Conservation (phyloP, 805 yeast genomes). For the Lachancea thermotolerans region DNA sequence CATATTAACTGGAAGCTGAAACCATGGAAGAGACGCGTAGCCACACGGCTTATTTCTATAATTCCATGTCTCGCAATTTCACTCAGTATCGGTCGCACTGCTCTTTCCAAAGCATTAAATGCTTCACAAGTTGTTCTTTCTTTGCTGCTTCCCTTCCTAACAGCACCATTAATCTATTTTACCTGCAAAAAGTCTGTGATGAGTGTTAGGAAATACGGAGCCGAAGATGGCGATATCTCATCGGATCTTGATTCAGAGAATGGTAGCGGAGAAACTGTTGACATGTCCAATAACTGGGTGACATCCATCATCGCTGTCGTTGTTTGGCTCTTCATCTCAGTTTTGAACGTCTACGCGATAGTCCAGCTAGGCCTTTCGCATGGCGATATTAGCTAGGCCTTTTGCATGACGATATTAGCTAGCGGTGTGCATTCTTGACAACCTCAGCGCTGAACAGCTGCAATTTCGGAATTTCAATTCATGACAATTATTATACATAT, state of each 20-base stretch:
- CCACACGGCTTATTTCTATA: slow-evolving; percentile 72
- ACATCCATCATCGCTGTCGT: slow-evolving; percentile 44
- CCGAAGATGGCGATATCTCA: slow-evolving; percentile 3
- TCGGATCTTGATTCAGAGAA: slow-evolving; percentile 8
- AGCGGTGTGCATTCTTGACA: not conserved
- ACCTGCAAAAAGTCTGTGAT: slow-evolving; percentile 65
- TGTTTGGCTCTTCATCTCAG: slow-evolving; percentile 66
- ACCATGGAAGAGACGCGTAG: slow-evolving; percentile 75
- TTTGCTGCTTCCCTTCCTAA: slow-evolving; percentile 70
- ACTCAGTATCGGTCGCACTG: slow-evolving; percentile 62
- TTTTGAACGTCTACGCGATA: slow-evolving; percentile 62
- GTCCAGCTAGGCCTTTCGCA: slow-evolving; percentile 34
- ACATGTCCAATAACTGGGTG: slow-evolving; percentile 58
- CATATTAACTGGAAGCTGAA: slow-evolving; percentile 72
- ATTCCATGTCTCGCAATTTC: slow-evolving; percentile 75
- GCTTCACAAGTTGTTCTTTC: slow-evolving; percentile 84
- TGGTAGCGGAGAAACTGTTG: slow-evolving; percentile 17
- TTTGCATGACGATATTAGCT: slow-evolving; percentile 22
- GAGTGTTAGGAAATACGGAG: slow-evolving; percentile 41
- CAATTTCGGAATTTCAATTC: no score
- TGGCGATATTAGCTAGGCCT: slow-evolving; percentile 30
- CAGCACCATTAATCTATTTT: slow-evolving; percentile 80
- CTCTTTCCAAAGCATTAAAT: slow-evolving; percentile 65
- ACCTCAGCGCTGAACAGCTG: no score
- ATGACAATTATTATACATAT: not conserved